phyloP scores from a whole-genome alignment of 495 filamentous ascomycete species.

The Penicillium odoratum region DNA sequence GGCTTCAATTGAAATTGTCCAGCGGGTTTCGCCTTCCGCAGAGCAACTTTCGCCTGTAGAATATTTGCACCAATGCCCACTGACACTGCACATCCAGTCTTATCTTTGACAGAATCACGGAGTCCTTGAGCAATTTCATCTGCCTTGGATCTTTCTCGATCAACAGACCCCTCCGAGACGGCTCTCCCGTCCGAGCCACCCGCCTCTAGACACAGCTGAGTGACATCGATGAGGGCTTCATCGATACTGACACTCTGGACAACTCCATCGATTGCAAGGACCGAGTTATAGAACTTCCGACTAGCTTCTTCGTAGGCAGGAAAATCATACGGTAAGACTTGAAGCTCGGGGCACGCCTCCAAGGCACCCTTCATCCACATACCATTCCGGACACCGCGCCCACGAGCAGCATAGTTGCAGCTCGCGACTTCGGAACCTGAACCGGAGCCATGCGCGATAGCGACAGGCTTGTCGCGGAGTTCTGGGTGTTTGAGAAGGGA shows the following conservation, averaged over 20 bases:
- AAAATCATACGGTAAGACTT: constrained; percentile 90
- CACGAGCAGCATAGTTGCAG: constrained; percentile 90
- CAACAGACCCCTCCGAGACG: constrained; percentile 68
- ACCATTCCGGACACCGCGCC: constrained; percentile 87
- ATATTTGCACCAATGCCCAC: constrained; percentile 95
- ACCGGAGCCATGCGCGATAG: constrained; percentile 79
- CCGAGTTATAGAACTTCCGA: constrained; percentile 78
- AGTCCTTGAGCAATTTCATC: constrained; percentile 69
- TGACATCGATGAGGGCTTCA: constrained; percentile 84
- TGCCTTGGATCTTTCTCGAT: constrained; percentile 79
- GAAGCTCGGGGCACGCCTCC: constrained; percentile 79
- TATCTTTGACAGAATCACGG: constrained; percentile 65
- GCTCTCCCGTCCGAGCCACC: constrained; percentile 69
- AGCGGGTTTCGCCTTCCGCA: constrained; percentile 91
- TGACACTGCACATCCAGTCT: constrained; percentile 82
- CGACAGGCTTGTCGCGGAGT: constrained; percentile 77
- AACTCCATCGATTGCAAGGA: constrained; percentile 73
- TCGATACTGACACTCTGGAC: constrained; percentile 97
- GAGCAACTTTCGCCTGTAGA: constrained; percentile 82
- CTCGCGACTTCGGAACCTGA: constrained; percentile 92
- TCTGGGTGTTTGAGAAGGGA: constrained; percentile 77
- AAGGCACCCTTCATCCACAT: constrained; percentile 98
- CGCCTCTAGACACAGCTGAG: constrained; percentile 60
- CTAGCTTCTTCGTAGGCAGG: constrained; percentile 92
- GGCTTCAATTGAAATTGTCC: constrained; percentile 87